Evolutionary conservation across 441 rosid species (phyloP).

Genomic region (Sinapis alba): DNA sequence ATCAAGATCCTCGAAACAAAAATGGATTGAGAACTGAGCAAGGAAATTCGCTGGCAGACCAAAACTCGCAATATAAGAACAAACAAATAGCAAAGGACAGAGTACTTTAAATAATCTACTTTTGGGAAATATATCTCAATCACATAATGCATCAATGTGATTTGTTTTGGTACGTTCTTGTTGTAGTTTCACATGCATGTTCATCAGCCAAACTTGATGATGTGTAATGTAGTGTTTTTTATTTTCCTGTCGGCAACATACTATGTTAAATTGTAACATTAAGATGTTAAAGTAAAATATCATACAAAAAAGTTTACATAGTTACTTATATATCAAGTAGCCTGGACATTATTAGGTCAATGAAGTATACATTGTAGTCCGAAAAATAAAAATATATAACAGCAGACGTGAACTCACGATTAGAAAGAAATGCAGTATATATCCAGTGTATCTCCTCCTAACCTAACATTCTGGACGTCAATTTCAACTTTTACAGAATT

Average conservation of each 20-base stretch:
- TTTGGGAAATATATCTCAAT: background rate
- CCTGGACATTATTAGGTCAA: background rate
- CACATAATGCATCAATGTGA: background rate
- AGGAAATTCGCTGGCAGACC: background rate
- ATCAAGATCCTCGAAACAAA: conserved; percentile 8
- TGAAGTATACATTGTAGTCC: background rate
- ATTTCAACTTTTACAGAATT: background rate
- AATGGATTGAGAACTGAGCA: background rate
- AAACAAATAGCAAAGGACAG: conserved; percentile 28
- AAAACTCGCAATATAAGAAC: conserved; percentile 21
- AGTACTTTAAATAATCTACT: background rate
- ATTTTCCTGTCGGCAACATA: background rate
- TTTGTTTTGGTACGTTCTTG: background rate
- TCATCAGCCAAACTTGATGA: background rate
- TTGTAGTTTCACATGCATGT: background rate
- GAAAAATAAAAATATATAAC: background rate
- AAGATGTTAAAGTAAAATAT: background rate
- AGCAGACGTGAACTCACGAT: conserved; percentile 31
- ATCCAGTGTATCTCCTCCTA: background rate
- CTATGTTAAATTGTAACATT: background rate
- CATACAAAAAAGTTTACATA: background rate
- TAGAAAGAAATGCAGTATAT: background rate
- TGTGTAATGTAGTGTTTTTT: background rate
- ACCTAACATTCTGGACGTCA: background rate
- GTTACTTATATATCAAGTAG: background rate